Percentiles rank a stretch among this genome's conserved stretches.
These are phyloP conservation scores for Xylaria nigripes DNA, from an alignment of 495 filamentous ascomycete genomes.

Conservation along the genomic window DNA sequence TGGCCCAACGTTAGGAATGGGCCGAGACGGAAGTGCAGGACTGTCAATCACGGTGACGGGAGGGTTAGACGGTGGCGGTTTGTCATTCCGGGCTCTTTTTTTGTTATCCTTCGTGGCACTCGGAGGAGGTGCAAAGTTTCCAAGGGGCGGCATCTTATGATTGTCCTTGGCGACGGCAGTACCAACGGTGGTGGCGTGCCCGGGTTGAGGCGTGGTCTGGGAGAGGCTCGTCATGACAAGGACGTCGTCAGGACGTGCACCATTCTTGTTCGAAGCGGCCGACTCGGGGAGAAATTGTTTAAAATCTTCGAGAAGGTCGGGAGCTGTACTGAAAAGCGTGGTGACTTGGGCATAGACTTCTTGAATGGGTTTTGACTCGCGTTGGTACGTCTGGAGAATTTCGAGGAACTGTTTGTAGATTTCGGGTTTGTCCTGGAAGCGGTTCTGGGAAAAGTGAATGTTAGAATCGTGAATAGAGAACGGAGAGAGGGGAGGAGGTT, in stretches of 20 bases:
- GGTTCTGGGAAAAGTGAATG: constrained; percentile 54
- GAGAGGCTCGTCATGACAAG: constrained; percentile 37
- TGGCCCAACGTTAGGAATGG: constrained; percentile 24
- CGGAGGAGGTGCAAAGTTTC: constrained; percentile 80
- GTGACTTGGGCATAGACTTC: constrained; percentile 99
- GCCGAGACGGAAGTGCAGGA: constrained; percentile 28
- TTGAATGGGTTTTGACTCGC: constrained; percentile 96
- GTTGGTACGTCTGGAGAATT: constrained; percentile 96
- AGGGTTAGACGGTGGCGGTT: constrained; percentile 23
- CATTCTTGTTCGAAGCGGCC: constrained; percentile 74
- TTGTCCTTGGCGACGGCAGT: constrained; percentile 32
- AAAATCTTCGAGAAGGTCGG: constrained; percentile 96
- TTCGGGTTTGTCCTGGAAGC: constrained; percentile 87
- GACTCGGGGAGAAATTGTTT: constrained; percentile 98
- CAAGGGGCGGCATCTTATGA: constrained; percentile 80
- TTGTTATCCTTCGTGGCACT: constrained; percentile 73
- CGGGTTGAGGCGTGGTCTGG: constrained; percentile 40
- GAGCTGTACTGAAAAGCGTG: constrained; percentile 81
- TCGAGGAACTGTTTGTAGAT: constrained; percentile 99
- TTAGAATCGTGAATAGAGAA: constrained; percentile 10
- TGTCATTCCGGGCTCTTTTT: constrained; percentile 50
- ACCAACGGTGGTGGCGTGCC: constrained; percentile 17
- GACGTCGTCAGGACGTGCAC: constrained; percentile 63
- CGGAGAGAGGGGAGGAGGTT: neutral
- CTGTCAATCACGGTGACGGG: constrained; percentile 26